phyloP scores from a whole-genome alignment of 2,329 filamentous ascomycete genomes.

The Aspergillus fructus region DNA sequence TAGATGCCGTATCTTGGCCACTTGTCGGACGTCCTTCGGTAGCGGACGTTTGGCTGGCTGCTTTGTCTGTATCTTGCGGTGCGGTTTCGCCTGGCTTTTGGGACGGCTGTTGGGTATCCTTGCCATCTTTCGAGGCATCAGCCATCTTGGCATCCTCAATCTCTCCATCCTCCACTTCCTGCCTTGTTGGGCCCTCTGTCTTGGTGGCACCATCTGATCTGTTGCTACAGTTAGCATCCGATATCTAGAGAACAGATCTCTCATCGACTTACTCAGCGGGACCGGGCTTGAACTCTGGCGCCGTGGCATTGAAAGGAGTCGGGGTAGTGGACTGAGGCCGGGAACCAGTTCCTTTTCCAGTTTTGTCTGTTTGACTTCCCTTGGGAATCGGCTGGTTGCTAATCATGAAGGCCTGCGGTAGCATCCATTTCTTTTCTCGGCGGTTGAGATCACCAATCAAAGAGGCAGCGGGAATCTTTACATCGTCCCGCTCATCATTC shows the following conservation, averaged over 20 bases:
- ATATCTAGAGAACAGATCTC: background rate
- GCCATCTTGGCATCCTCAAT: constrained; percentile 47
- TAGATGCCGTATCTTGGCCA: constrained; percentile 11
- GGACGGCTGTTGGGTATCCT: constrained; percentile 8
- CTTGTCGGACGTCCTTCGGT: constrained; percentile 7
- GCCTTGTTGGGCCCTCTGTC: constrained; percentile 25
- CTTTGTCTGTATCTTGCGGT: constrained; percentile 13
- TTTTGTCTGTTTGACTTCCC: constrained; percentile 20
- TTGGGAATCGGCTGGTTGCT: constrained; percentile 25
- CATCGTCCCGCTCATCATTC: constrained; percentile 48
- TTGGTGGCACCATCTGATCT: constrained; percentile 31
- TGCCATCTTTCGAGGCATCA: constrained; percentile 26
- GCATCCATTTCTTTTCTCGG: constrained; percentile 50
- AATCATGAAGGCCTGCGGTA: constrained; percentile 48
- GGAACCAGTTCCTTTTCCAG: constrained; percentile 28
- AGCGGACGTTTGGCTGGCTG: constrained; percentile 8
- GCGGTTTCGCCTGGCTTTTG: constrained; percentile 17
- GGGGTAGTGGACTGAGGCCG: constrained; percentile 32
- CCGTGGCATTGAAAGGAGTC: constrained; percentile 40
- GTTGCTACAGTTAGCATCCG: background rate
- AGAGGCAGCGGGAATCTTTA: constrained; percentile 51
- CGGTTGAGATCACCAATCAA: constrained; percentile 49
- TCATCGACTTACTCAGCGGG: constrained; percentile 35
- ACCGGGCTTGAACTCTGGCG: constrained; percentile 42
- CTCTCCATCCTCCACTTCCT: constrained; percentile 47